Evolutionary conservation across 495 filamentous ascomycete species (phyloP).

Genomic region (Penicillium angulare): DNA sequence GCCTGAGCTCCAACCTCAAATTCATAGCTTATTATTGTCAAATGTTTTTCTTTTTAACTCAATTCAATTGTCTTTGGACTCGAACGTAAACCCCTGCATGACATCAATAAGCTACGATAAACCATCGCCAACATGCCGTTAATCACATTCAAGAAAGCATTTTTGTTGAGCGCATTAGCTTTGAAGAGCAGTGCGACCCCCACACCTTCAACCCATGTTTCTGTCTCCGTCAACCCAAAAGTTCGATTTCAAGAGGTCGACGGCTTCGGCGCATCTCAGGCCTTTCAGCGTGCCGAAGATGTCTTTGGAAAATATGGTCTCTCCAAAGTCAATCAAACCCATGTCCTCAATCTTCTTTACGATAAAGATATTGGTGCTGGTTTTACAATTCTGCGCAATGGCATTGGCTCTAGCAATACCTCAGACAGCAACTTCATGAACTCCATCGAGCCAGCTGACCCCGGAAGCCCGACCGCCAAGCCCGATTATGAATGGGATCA

Average conservation of each 20-base stretch:
- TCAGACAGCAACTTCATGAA: slow-evolving; percentile 23
- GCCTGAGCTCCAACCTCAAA: no score
- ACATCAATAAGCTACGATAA: no score
- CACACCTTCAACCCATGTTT: background rate
- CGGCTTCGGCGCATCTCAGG: slow-evolving; percentile 51
- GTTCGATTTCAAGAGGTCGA: slow-evolving; percentile 40
- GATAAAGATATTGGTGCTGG: slow-evolving; percentile 46
- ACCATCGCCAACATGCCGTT: background rate
- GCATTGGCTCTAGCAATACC: slow-evolving; percentile 48
- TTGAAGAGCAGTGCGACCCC: background rate
- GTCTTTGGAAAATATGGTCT: slow-evolving; percentile 15
- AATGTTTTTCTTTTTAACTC: no score
- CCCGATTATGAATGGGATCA: slow-evolving; percentile 47
- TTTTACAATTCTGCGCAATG: slow-evolving; percentile 52
- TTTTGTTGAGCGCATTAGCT: background rate
- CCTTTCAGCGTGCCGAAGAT: slow-evolving; percentile 43
- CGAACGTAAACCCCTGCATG: no score
- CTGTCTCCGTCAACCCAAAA: slow-evolving; percentile 31
- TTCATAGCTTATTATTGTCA: no score
- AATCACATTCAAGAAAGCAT: background rate
- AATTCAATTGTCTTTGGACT: no score
- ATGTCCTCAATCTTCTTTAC: slow-evolving; percentile 39
- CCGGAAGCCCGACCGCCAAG: slow-evolving; percentile 28
- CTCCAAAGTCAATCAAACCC: background rate
- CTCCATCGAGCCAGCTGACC: slow-evolving; percentile 39